Conservation (phyloP, 2,329 filamentous ascomycete species). For the Fusarium sp. region DNA sequence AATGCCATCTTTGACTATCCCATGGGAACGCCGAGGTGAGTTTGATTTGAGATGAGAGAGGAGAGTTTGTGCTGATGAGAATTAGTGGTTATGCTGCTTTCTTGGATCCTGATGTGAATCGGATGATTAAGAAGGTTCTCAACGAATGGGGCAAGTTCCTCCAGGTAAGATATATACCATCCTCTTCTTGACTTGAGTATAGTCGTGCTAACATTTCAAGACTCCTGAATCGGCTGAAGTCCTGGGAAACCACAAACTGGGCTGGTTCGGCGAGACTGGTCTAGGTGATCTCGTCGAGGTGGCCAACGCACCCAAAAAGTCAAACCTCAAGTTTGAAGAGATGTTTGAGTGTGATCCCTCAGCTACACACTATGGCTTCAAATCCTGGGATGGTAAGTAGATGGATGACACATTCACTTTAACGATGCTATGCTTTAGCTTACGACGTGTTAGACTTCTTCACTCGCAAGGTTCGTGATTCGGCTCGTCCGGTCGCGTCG, state of each 20-base stretch:
- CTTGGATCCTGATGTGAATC: constrained; percentile 65
- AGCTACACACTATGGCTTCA: constrained; percentile 67
- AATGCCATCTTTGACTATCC: constrained; percentile 64
- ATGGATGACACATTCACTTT: no score
- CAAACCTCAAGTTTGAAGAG: constrained; percentile 63
- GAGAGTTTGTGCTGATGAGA: background rate
- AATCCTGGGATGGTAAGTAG: constrained; percentile 70
- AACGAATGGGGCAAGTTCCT: constrained; percentile 68
- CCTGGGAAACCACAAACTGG: constrained; percentile 53
- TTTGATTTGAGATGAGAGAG: background rate
- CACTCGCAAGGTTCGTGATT: constrained; percentile 65
- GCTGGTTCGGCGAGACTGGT: constrained; percentile 67
- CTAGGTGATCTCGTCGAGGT: constrained; percentile 61
- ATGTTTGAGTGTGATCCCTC: constrained; percentile 69
- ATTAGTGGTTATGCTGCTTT: constrained; percentile 62
- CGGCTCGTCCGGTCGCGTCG: constrained; percentile 66
- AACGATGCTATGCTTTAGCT: background rate
- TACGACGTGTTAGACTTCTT: constrained; percentile 64
- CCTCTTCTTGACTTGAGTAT: no score
- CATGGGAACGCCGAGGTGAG: constrained; percentile 64
- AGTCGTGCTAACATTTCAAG: constrained; percentile 31
- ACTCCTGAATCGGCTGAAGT: constrained; percentile 66
- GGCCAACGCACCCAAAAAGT: constrained; percentile 57
- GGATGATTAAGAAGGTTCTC: constrained; percentile 63
- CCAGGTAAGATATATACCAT: constrained; percentile 47